Evolutionary conservation across 2,329 filamentous ascomycete genomes (phyloP).

Genomic region (Trichoderma oligosporum): DNA sequence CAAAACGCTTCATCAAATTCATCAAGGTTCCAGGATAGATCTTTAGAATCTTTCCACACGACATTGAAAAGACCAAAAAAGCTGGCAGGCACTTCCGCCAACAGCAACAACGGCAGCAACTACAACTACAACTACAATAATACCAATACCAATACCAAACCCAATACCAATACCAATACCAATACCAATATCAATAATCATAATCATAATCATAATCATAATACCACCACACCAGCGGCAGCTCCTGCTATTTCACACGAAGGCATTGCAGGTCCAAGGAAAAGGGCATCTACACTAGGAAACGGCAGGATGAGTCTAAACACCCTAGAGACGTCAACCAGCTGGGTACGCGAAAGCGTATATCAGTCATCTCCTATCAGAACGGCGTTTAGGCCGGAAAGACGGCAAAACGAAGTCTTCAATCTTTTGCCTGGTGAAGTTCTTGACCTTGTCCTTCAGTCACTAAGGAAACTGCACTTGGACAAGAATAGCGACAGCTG

Average conservation of each 20-base stretch:
- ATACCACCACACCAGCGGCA: slow-evolving; percentile 27
- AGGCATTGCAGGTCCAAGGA: slow-evolving; percentile 28
- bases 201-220: too few species aligned
- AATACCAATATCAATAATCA: too few species aligned
- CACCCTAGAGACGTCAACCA: slow-evolving; percentile 35
- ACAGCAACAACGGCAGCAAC: not conserved
- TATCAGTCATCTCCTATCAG: slow-evolving; percentile 15
- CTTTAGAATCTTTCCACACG: slow-evolving; percentile 25
- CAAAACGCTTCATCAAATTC: slow-evolving; percentile 29
- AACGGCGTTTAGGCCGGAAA: slow-evolving; percentile 18
- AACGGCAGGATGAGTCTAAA: slow-evolving; percentile 42
- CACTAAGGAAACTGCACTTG: slow-evolving; percentile 52
- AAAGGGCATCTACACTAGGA: slow-evolving; percentile 32
- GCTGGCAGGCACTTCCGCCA: slow-evolving; percentile 27
- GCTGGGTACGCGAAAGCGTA: slow-evolving; percentile 17
- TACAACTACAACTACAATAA: not conserved
- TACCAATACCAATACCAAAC: not conserved
- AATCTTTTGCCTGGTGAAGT: slow-evolving; percentile 57
- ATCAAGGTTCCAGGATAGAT: slow-evolving; percentile 23
- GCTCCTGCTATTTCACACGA: slow-evolving; percentile 29
- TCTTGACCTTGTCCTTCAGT: slow-evolving; percentile 52
- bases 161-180: not conserved
- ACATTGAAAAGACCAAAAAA: slow-evolving; percentile 37
- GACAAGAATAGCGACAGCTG: slow-evolving; percentile 49
- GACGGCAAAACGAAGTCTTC: slow-evolving; percentile 49